These are phyloP conservation scores for Apium graveolens DNA, from an alignment of 129 eudicot genomes.

Conservation along the genomic window DNA sequence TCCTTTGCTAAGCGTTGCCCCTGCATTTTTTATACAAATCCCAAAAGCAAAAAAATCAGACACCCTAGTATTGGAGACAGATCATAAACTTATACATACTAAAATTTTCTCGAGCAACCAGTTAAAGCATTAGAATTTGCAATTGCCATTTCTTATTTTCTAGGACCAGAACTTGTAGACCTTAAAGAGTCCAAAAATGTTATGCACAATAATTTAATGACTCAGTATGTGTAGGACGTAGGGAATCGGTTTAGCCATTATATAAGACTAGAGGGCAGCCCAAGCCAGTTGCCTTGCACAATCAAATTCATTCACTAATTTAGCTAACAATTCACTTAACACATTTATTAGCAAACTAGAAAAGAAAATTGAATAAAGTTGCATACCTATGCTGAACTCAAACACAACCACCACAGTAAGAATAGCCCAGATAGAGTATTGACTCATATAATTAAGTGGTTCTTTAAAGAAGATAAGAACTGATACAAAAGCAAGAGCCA, in stretches of 20 bases:
- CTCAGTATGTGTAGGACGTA: neutral
- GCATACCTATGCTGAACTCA: slow-evolving; percentile 82
- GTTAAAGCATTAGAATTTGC: too few species aligned
- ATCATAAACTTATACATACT: neutral
- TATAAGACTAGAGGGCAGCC: neutral
- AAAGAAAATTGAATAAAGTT: neutral
- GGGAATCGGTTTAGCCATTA: neutral
- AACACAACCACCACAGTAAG: slow-evolving; percentile 86
- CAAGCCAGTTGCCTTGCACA: neutral
- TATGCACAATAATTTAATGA: too few species aligned
- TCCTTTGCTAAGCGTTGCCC: slow-evolving; percentile 83
- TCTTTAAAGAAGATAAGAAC: slow-evolving; percentile 74
- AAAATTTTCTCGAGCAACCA: neutral
- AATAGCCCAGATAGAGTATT: slow-evolving; percentile 76
- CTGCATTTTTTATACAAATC: slow-evolving; percentile 25
- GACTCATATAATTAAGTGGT: slow-evolving; percentile 41
- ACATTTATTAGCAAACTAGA: neutral
- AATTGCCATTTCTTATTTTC: neutral
- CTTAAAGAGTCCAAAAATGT: neutral
- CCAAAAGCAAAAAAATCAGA: slow-evolving; percentile 4
- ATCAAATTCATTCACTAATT: neutral
- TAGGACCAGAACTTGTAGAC: neutral
- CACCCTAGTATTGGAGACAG: neutral
- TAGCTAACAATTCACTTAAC: neutral
- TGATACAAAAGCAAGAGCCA: slow-evolving; percentile 64